Evolutionary conservation across 805 yeast genomes (phyloP).

Genomic region (Metschnikowia lochheadii): DNA sequence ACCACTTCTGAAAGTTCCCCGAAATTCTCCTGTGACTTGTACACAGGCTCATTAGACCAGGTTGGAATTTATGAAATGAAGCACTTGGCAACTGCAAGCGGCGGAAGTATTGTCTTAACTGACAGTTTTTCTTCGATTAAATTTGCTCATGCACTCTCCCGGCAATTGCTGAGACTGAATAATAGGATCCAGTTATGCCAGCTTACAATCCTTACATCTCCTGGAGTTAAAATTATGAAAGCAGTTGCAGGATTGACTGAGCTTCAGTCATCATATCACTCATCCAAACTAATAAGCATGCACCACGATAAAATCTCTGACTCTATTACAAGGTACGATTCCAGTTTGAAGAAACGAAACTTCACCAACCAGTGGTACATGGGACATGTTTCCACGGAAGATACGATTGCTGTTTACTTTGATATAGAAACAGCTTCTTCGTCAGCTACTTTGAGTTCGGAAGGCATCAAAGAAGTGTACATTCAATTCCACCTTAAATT

Average conservation of each 20-base stretch:
- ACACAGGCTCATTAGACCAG: constrained; percentile 38
- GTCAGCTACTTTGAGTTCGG: constrained; percentile 13
- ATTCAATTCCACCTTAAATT: constrained; percentile 33
- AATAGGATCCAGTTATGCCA: constrained; percentile 9
- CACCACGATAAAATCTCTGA: constrained; percentile 34
- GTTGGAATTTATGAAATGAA: constrained; percentile 43
- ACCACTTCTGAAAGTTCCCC: constrained; percentile 16
- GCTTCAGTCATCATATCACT: constrained; percentile 30
- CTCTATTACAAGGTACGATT: constrained; percentile 27
- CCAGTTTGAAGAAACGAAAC: constrained; percentile 26
- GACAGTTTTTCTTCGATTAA: constrained; percentile 27
- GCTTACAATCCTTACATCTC: constrained; percentile 30
- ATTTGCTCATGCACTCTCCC: constrained; percentile 18
- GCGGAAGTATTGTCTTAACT: constrained; percentile 28
- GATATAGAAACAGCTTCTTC: constrained; percentile 30
- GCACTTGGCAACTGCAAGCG: constrained; percentile 26
- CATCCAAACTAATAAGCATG: constrained; percentile 17
- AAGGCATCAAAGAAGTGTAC: constrained; percentile 21
- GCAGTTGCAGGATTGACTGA: constrained; percentile 31
- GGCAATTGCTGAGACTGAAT: constrained; percentile 3
- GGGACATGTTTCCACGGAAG: constrained; percentile 19
- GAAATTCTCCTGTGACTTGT: constrained; percentile 29
- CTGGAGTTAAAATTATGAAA: constrained; percentile 29
- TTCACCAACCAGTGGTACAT: constrained; percentile 39
- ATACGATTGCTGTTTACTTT: constrained; percentile 29